Evolutionary conservation across 2,329 filamentous ascomycete species (phyloP), one percentile per base, ranked within the genome.

Genomic region (Penicillium italicum): DNA sequence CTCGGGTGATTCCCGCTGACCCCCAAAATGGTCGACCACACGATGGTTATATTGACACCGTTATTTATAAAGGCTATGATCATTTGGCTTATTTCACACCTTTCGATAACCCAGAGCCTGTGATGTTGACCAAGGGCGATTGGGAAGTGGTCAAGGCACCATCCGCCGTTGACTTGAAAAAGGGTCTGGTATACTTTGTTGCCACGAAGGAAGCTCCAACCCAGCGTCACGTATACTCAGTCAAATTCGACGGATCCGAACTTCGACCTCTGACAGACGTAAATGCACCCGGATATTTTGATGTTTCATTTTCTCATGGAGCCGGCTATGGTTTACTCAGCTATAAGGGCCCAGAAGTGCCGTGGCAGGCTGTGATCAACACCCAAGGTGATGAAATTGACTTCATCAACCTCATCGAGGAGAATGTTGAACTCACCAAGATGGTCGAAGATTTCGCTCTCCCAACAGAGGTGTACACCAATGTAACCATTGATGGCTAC

Each of bases 61-160:
- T 97, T 56, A 88, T 97, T 53, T 81, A 95, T 68, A 83, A 96
- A 20, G 87, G 91, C 53, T 90, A 89, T 64, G 90, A 97, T 64
- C 94, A 99, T 66, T 78, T 99, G 48, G 94, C 89, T 0, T 97
- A 97, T 75, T 99, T 97, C 70, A 87, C 88, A 0, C 93, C 94
- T 2, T 75, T 97, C 50, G 89, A 97, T 64, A 92, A 86, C 64
- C 79, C 88, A 0, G 79, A 89, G n/a, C 92, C 94, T 6, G 76
- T 90, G 44, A 85, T 96, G 79, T 84, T 99, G 38, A 99, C 94
- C 0, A 86, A 88, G 36, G 94, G 94, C 5, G 73, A 87, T 31
- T 99, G 93, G 92, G 95, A 99, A 72, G 93, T 99, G 0, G 90
- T 91, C 4, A 80, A 88, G 50, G 91, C 89, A 0, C 91, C 93